Evolutionary conservation across 176 grass and related monocot genomes (phyloP).

Genomic region (Guadua angustifolia): DNA sequence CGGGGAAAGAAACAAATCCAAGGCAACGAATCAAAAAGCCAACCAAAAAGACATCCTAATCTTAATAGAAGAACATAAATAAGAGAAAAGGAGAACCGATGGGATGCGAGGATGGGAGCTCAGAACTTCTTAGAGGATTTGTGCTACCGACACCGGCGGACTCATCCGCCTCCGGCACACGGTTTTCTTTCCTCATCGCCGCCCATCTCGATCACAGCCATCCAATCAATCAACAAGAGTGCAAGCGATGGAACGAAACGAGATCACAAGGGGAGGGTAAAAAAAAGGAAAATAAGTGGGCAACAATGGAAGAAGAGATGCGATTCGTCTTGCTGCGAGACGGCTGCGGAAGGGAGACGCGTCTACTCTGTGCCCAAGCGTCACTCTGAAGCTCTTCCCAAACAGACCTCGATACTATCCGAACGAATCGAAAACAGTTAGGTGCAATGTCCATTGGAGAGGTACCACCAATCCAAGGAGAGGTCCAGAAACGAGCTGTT

Average conservation of each 20-base stretch:
- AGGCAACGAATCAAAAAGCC: background rate
- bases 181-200: constrained; percentile 64
- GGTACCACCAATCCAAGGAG: too few species aligned
- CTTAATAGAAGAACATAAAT: background rate
- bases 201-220: accelerated
- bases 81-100: background rate
- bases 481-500: too few species aligned
- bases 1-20: background rate
- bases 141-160: constrained; percentile 68
- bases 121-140: constrained; percentile 98
- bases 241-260: background rate
- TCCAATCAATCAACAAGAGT: background rate
- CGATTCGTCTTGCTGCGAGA: background rate
- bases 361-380: background rate
- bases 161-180: constrained; percentile 55
- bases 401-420: too few species aligned
- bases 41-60: background rate
- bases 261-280: background rate
- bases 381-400: too few species aligned
- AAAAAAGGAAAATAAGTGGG: too few species aligned
- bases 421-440: too few species aligned
- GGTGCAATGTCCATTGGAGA: too few species aligned
- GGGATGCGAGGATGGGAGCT: constrained; percentile 4
- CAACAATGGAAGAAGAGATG: background rate
- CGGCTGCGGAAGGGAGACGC: background rate